phyloP scores from a whole-genome alignment of 2,329 filamentous ascomycete genomes.

The Fonsecaea nubica region DNA sequence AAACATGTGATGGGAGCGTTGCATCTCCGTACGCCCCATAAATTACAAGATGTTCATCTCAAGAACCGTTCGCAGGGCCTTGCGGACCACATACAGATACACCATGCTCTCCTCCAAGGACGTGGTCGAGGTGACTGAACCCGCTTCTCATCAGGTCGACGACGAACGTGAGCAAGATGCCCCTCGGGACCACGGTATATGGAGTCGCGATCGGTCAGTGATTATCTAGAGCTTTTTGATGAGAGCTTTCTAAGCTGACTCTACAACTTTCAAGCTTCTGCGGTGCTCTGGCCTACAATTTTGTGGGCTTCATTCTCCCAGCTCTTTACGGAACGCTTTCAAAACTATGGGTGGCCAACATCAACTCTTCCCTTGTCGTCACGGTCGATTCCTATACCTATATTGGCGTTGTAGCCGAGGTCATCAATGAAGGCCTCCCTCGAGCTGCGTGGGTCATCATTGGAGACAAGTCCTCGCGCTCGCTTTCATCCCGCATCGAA shows the following conservation, averaged over 20 bases:
- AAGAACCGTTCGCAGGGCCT: slow-evolving; percentile 11
- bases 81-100: slow-evolving; percentile 22
- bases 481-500: slow-evolving; percentile 58
- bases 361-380: slow-evolving; percentile 67
- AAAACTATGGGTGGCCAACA: slow-evolving; percentile 74
- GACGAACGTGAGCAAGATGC: not conserved
- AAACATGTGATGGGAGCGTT: not conserved
- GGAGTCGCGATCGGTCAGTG: slow-evolving; percentile 22
- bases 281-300: slow-evolving; percentile 68
- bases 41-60: not conserved
- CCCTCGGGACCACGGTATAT: not conserved
- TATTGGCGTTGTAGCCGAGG: slow-evolving; percentile 70
- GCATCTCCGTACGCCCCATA: not conserved
- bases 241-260: not conserved
- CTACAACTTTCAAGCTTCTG: slow-evolving; percentile 51
- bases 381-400: slow-evolving; percentile 74
- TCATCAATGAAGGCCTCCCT: slow-evolving; percentile 75
- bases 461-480: slow-evolving; percentile 65
- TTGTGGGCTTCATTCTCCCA: slow-evolving; percentile 67
- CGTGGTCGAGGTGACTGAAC: slow-evolving; percentile 6
- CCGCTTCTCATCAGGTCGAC: not conserved
- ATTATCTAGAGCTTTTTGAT: not conserved
- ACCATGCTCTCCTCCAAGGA: slow-evolving; percentile 24
- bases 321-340: slow-evolving; percentile 71
- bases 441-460: slow-evolving; percentile 72